A percentile compares a stretch with the other conserved stretches of the same genome.
These are phyloP conservation scores for Metroxylon sagu DNA, from an alignment of 176 grass and related monocot genomes.

Conservation along the genomic window DNA sequence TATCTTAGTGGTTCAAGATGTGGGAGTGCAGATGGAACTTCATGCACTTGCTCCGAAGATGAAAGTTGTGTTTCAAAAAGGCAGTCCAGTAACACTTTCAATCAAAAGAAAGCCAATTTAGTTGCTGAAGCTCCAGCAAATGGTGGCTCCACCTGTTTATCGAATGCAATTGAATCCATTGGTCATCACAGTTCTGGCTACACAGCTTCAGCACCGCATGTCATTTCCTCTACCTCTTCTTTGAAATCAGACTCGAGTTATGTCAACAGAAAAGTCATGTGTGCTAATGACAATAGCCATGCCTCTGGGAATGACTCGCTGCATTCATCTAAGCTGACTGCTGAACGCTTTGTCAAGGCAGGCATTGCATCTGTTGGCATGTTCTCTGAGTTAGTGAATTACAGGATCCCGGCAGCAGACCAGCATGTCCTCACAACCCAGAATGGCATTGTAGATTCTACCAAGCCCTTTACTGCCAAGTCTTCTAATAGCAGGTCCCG, in stretches of 20 bases:
- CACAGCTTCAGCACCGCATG: conserved; percentile 19
- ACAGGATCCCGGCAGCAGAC: conserved; percentile 24
- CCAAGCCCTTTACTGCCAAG: conserved; percentile 19
- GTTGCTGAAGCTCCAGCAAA: conserved; percentile 31
- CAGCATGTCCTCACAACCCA: conserved; percentile 19
- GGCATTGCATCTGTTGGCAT: conserved; percentile 38
- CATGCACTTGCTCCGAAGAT: conserved; percentile 75
- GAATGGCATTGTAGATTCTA: conserved; percentile 28
- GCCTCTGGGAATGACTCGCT: conserved; percentile 25
- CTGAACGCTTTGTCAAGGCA: conserved; percentile 34
- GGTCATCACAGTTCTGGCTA: conserved; percentile 15
- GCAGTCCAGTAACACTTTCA: conserved; percentile 22
- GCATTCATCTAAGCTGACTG: conserved; percentile 36
- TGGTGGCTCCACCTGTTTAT: conserved; percentile 22
- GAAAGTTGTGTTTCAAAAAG: conserved; percentile 53
- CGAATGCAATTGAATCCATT: conserved; percentile 36
- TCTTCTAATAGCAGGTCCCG: too few relatives aligned
- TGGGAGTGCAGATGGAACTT: conserved; percentile 60
- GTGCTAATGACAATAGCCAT: conserved; percentile 13
- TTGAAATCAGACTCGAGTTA: conserved; percentile 29
- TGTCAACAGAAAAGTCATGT: conserved; percentile 17
- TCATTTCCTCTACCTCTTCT: conserved; percentile 25
- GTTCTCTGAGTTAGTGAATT: conserved; percentile 44
- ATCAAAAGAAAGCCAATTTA: conserved; percentile 26
- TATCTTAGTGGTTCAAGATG: conserved; percentile 77